Evolutionary conservation across 2,329 filamentous ascomycete genomes (phyloP).

Genomic region (Exophiala calicioides): DNA sequence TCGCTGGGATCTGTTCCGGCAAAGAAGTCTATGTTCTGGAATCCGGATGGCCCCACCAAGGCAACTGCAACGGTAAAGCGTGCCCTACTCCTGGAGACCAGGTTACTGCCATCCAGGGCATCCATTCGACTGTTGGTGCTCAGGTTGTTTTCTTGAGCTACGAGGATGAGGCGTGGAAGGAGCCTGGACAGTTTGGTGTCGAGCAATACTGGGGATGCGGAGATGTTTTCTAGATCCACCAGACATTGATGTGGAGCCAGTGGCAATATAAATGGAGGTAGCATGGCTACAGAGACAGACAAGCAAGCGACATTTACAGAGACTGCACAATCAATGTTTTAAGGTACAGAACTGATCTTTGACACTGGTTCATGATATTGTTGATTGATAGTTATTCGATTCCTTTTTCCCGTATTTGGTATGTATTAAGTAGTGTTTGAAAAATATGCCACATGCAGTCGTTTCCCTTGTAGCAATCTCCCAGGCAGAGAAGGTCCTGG

Average conservation of each 20-base stretch:
- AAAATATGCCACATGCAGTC: neutral
- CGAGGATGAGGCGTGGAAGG: conserved; percentile 81
- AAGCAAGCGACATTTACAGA: conserved; percentile 10
- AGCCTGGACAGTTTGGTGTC: conserved; percentile 65
- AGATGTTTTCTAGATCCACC: conserved; percentile 48
- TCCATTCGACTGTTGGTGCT: conserved; percentile 65
- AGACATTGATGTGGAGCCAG: neutral
- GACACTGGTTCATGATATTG: conserved; percentile 1
- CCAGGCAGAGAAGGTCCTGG: too few relatives aligned
- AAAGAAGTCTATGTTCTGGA: conserved; percentile 80
- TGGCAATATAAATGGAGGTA: too few relatives aligned
- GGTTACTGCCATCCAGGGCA: conserved; percentile 68
- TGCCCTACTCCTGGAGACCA: conserved; percentile 69
- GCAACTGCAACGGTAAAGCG: conserved; percentile 70
- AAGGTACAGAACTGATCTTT: neutral
- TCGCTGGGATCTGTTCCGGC: conserved; percentile 68
- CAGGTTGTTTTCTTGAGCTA: conserved; percentile 80
- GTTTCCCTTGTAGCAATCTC: neutral
- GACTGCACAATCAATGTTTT: neutral
- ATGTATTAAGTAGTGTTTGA: neutral
- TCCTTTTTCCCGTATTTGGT: neutral
- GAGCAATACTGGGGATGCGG: conserved; percentile 79
- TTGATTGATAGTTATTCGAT: conserved; percentile 6
- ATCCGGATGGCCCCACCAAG: conserved; percentile 81
- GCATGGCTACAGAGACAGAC: conserved; percentile 3